phyloP scores from a whole-genome alignment of 495 filamentous ascomycete genomes.

The Penicillium tannophilum region DNA sequence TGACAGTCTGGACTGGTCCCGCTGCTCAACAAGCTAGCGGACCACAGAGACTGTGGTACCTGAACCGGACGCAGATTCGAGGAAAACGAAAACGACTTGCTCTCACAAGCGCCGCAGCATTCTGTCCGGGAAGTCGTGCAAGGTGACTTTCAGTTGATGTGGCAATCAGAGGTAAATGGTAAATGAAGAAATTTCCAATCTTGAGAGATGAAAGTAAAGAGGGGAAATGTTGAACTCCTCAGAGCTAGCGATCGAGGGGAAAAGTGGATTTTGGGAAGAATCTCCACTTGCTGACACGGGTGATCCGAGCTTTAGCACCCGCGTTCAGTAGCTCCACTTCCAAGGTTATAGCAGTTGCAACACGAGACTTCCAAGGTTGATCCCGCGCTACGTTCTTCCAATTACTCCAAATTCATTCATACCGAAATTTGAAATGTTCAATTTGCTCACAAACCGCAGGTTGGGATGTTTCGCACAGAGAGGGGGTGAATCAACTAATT shows the following conservation, averaged over 20 bases:
- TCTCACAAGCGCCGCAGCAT: slow-evolving; percentile 25
- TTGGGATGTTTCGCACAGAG: not conserved
- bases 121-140: slow-evolving; percentile 16
- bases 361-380: not conserved
- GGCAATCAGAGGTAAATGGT: slow-evolving; percentile 10
- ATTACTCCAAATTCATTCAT: too few species aligned
- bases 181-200: not conserved
- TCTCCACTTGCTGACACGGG: slow-evolving; percentile 7
- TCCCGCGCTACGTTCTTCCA: too few species aligned
- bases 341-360: not conserved
- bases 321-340: slow-evolving; percentile 2
- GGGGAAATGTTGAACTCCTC: not conserved
- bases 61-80: slow-evolving; percentile 27
- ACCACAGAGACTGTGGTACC: slow-evolving; percentile 26
- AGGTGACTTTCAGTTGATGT: slow-evolving; percentile 12
- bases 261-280: slow-evolving; percentile 7
- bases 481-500: not conserved
- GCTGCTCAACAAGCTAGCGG: slow-evolving; percentile 10
- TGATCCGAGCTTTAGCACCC: slow-evolving; percentile 12
- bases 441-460: not conserved
- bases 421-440: not conserved
- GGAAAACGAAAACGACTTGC: slow-evolving; percentile 22
- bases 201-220: not conserved
- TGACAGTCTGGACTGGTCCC: slow-evolving; percentile 22
- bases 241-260: slow-evolving; percentile 1